Conservation (phyloP, 495 filamentous ascomycete species). For the Glonium stellatum region DNA sequence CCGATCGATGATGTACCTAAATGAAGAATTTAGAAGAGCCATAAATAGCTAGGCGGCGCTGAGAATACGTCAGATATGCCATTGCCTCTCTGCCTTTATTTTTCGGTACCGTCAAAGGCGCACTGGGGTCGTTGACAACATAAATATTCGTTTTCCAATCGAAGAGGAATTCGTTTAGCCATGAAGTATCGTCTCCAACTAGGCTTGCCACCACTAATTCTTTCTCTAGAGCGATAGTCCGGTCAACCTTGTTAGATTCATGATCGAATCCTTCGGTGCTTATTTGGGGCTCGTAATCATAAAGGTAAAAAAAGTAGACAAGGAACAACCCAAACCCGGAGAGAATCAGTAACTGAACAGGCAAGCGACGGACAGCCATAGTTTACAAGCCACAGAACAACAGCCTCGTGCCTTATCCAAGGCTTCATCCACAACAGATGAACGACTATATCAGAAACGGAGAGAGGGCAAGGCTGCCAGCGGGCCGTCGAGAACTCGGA, state of each 20-base stretch:
- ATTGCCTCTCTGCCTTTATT: conserved; percentile 56
- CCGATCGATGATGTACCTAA: conserved; percentile 55
- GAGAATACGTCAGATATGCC: conserved; percentile 28
- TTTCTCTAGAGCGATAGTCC: conserved; percentile 7
- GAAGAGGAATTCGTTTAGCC: conserved; percentile 47
- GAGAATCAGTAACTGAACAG: neutral
- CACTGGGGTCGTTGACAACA: conserved; percentile 44
- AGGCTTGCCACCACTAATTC: conserved; percentile 29
- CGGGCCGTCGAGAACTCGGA: too few species aligned
- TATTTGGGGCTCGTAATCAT: neutral
- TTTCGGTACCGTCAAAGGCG: conserved; percentile 42
- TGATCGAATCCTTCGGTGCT: neutral
- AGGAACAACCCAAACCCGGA: neutral
- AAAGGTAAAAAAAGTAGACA: neutral
- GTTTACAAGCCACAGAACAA: neutral
- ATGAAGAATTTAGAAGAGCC: neutral
- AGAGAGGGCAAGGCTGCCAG: too few species aligned
- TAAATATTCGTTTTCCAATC: conserved; percentile 48
- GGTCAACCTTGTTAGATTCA: neutral
- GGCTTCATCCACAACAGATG: too few species aligned
- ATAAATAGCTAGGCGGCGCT: neutral
- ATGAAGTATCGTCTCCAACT: conserved; percentile 34
- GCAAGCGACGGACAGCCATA: neutral
- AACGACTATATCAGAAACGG: too few species aligned
- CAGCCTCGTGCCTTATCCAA: too few species aligned